These are phyloP conservation scores for Prinsepia uniflora DNA, from an alignment of 306 rosid genomes.

Conservation along the genomic window DNA sequence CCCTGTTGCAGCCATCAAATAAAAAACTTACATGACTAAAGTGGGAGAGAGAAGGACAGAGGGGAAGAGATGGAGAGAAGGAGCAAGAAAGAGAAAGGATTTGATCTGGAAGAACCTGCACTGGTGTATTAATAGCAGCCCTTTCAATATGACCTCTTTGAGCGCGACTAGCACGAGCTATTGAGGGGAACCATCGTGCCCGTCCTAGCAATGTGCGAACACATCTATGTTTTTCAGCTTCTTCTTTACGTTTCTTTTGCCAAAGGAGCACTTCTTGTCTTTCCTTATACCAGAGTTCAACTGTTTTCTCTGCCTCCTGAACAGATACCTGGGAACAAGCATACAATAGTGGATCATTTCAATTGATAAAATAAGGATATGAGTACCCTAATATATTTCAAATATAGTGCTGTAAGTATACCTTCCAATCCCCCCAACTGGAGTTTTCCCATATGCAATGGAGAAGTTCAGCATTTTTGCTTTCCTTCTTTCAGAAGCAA, in stretches of 20 bases:
- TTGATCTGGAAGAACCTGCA: conserved; percentile 54
- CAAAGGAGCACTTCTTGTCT: conserved; percentile 76
- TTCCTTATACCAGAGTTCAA: conserved; percentile 84
- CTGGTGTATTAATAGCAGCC: conserved; percentile 97
- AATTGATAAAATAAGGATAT: not conserved
- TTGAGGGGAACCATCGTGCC: conserved; percentile 70
- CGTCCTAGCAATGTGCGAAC: conserved; percentile 85
- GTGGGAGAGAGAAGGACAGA: not conserved
- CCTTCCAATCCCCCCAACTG: conserved; percentile 97
- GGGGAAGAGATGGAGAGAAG: conserved; percentile 15
- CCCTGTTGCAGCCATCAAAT: conserved; percentile 57
- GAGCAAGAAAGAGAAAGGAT: conserved; percentile 11
- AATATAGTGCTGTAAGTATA: conserved; percentile 24
- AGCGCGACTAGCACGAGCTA: conserved; percentile 46
- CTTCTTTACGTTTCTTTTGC: conserved; percentile 76
- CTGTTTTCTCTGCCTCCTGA: conserved; percentile 82
- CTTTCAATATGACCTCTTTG: conserved; percentile 90
- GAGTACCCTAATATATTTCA: conserved; percentile 2
- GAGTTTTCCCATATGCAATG: conserved; percentile 95
- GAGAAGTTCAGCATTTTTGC: conserved; percentile 98
- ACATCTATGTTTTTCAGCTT: conserved; percentile 47
- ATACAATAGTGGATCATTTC: conserved; percentile 2
- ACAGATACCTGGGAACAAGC: conserved; percentile 66
- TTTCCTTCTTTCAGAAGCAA: conserved; percentile 89
- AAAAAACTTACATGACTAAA: not conserved